Evolutionary conservation across 257 asterid genomes (phyloP).

Genomic region (Nicotiana knightiana): DNA sequence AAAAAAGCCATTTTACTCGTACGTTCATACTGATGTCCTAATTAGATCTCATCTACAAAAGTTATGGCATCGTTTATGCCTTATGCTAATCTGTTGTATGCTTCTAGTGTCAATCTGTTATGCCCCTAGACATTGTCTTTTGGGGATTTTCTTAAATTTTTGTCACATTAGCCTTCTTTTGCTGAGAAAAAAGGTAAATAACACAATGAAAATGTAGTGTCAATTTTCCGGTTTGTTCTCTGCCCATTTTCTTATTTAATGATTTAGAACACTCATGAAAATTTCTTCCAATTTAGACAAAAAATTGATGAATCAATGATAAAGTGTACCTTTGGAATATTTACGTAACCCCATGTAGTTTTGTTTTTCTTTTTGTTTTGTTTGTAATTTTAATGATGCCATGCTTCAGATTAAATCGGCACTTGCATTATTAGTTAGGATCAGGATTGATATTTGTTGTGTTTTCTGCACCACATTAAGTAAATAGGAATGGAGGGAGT

Average conservation of each 20-base stretch:
- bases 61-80: neutral
- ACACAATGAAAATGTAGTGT: neutral
- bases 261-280: neutral
- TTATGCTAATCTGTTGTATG: neutral
- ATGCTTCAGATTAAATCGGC: neutral
- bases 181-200: neutral
- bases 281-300: neutral
- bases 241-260: neutral
- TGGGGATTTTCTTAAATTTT: neutral
- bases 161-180: neutral
- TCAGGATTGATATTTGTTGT: neutral
- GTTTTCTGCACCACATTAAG: neutral
- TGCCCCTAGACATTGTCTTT: neutral
- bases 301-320: neutral
- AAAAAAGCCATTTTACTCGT: neutral
- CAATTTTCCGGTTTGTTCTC: neutral
- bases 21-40: neutral
- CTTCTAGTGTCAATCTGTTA: neutral
- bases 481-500: neutral
- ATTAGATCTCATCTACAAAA: neutral
- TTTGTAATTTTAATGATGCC: neutral
- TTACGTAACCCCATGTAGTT: neutral
- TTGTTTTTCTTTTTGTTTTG: neutral
- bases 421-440: neutral
- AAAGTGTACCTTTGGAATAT: neutral